Evolutionary conservation across 257 asterid species (phyloP).

Genomic region (Rubia yunnanensis): DNA sequence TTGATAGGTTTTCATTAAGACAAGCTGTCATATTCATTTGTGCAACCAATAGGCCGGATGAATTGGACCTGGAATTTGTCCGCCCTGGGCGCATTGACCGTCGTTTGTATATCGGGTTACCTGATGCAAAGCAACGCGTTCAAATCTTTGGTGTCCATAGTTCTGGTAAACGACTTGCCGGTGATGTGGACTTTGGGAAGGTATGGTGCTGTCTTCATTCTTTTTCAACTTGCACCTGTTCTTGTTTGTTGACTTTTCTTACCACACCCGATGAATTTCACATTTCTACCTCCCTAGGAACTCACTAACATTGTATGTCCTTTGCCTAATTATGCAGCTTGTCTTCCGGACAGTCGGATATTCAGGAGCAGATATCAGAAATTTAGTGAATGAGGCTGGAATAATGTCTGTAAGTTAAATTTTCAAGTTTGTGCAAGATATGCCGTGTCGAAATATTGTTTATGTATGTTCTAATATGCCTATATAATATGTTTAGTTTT

Average conservation of each 20-base stretch:
- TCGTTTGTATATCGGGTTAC: slow-evolving; percentile 86
- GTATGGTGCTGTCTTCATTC: slow-evolving; percentile 28
- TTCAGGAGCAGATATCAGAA: slow-evolving; percentile 96
- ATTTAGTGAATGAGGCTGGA: slow-evolving; percentile 92
- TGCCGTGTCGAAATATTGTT: no score
- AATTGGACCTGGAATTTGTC: slow-evolving; percentile 74
- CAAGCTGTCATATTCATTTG: slow-evolving; percentile 92
- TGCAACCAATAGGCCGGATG: slow-evolving; percentile 99
- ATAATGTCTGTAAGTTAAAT: slow-evolving; percentile 85
- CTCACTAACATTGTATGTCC: not conserved
- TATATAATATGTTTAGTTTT: no score
- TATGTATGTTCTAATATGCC: no score
- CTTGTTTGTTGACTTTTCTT: not conserved
- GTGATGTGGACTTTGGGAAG: slow-evolving; percentile 82
- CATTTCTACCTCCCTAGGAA: not conserved
- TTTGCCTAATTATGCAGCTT: slow-evolving; percentile 46
- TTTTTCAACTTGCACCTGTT: slow-evolving; percentile 2
- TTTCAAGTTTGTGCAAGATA: slow-evolving; percentile 12
- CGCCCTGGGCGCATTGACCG: slow-evolving; percentile 94
- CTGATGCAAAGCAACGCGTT: slow-evolving; percentile 88
- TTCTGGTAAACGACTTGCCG: slow-evolving; percentile 74
- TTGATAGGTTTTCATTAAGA: slow-evolving; percentile 81
- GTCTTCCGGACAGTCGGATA: slow-evolving; percentile 97
- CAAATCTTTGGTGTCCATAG: slow-evolving; percentile 96
- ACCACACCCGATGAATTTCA: not conserved